Evolutionary conservation across 805 yeast species (phyloP).

Genomic region (Ogataea haglerorum): DNA sequence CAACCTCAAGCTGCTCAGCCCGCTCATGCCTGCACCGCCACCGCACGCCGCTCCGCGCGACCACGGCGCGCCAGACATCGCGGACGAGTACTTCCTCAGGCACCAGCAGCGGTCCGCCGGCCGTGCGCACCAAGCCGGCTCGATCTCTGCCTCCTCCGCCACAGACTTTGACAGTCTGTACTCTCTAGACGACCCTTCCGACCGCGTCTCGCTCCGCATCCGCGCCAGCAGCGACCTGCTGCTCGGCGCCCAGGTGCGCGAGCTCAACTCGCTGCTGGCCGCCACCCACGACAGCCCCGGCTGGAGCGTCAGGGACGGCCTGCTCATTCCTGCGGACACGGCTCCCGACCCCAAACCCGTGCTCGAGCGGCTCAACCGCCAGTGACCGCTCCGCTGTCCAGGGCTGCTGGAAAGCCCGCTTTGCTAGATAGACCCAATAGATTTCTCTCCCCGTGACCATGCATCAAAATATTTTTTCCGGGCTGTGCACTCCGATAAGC

Average conservation of each 20-base stretch:
- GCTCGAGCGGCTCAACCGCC: conserved; percentile 15
- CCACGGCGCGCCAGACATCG: conserved; percentile 21
- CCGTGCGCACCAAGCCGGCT: conserved; percentile 1
- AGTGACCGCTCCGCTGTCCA: not conserved
- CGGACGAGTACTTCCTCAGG: conserved; percentile 26
- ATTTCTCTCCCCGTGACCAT: not conserved
- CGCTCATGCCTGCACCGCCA: conserved; percentile 3
- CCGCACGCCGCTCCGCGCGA: conserved; percentile 9
- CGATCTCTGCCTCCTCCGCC: conserved; percentile 1
- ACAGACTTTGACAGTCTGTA: conserved; percentile 17
- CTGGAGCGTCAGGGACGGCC: conserved; percentile 19
- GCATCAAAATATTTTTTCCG: not conserved
- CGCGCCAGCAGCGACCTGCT: conserved; percentile 1
- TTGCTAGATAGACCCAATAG: conserved; percentile 3
- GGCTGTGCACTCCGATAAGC: conserved; percentile 12
- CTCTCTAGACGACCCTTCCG: conserved; percentile 10
- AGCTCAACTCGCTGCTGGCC: conserved; percentile 1
- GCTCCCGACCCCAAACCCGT: conserved; percentile 7
- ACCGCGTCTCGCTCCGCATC: conserved; percentile 5
- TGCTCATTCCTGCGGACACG: conserved; percentile 7
- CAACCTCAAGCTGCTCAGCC: conserved; percentile 8
- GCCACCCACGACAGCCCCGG: conserved; percentile 10
- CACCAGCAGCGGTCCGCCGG: conserved; percentile 9
- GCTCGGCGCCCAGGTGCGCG: not conserved
- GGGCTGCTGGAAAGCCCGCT: conserved; percentile 1